These are phyloP conservation scores for Monilinia polystroma DNA, from an alignment of 2,329 filamentous ascomycete species.

Conservation along the genomic window DNA sequence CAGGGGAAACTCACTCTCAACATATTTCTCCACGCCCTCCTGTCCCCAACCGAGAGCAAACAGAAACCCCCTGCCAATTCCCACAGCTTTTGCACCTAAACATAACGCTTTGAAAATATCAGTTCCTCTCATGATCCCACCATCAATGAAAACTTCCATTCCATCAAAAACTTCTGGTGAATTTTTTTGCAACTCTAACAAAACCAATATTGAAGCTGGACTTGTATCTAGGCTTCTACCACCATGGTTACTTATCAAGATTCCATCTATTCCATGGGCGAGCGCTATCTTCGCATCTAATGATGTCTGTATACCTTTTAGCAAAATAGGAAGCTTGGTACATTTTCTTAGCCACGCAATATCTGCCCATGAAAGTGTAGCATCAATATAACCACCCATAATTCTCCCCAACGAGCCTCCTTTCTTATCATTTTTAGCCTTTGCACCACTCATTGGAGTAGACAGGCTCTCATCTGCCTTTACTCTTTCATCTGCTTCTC, in stretches of 20 bases:
- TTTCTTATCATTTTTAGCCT: constrained; percentile 51
- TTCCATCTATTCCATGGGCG: constrained; percentile 61
- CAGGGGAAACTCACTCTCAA: constrained; percentile 49
- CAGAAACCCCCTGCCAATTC: constrained; percentile 60
- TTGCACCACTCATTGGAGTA: constrained; percentile 52
- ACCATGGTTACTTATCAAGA: constrained; percentile 70
- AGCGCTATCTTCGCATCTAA: constrained; percentile 61
- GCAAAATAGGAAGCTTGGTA: constrained; percentile 55
- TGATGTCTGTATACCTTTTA: constrained; percentile 71
- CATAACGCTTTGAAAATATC: constrained; percentile 68
- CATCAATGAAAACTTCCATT: constrained; percentile 64
- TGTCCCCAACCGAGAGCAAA: constrained; percentile 61
- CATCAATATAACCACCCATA: constrained; percentile 58
- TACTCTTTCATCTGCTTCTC: constrained; percentile 48
- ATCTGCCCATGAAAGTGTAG: constrained; percentile 61
- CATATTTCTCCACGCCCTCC: constrained; percentile 54
- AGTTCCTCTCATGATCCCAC: constrained; percentile 62
- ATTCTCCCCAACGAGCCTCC: constrained; percentile 56
- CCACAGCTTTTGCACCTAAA: constrained; percentile 62
- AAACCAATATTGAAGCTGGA: constrained; percentile 55
- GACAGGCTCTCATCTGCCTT: constrained; percentile 48
- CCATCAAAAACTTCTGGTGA: constrained; percentile 59
- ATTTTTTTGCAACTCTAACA: constrained; percentile 62
- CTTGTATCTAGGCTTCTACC: constrained; percentile 55
- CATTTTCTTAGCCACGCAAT: constrained; percentile 62